Base-by-base conservation (phyloP, 495 filamentous ascomycete genomes). In the Aspergillus asperescens region DNA sequence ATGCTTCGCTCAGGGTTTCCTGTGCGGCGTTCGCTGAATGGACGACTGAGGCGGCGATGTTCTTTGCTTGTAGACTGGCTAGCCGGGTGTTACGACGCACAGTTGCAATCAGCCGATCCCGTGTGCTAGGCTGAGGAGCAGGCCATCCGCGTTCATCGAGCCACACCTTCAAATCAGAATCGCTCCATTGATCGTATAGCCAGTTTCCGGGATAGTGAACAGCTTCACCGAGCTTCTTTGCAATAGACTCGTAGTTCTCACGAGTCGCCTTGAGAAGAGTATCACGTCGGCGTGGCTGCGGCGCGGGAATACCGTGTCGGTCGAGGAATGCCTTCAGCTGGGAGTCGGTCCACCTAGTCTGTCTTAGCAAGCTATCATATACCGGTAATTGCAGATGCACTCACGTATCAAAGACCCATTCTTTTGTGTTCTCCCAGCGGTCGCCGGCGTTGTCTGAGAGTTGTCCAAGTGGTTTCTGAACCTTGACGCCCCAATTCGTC, bases 351-450 rank as follows among this genome's bases (percentile, higher is more conserved):
- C 87, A 90, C 58, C 87, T 90, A 59, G 40, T 58, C 6, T 51
- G 23, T 1, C 54, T 72, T 46, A 58, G 58, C 23, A 49, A 48
- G 23, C 42, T 25, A 12, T 28, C 50, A 13, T 18, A 48, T 28
- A 24, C 15, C 49, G 38, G 38, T 23, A 44, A 23, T 38, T 1
- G 8, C 8, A 12, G 2, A 3, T n/a, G 16, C 9, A 76, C 84
- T 76, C 77, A 97, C 77, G 79, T 87, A 69, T 97, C 90, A 69
- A 98, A 88, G 56, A 98, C 85, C 93, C 93, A 98, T 57, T 91
- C 86, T 66, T 84, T 87, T 7, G 89, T 81, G 59, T 77, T 83
- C 16, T 76, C 68, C 69, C 85, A 87, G 12, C 89, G 81, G 16
- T 82, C 74, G 22, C 86, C 76, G 13, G 86, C 76, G 35, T 85